Base-by-base conservation (phyloP, 495 filamentous ascomycete genomes). In the Cudoniella acicularis region DNA sequence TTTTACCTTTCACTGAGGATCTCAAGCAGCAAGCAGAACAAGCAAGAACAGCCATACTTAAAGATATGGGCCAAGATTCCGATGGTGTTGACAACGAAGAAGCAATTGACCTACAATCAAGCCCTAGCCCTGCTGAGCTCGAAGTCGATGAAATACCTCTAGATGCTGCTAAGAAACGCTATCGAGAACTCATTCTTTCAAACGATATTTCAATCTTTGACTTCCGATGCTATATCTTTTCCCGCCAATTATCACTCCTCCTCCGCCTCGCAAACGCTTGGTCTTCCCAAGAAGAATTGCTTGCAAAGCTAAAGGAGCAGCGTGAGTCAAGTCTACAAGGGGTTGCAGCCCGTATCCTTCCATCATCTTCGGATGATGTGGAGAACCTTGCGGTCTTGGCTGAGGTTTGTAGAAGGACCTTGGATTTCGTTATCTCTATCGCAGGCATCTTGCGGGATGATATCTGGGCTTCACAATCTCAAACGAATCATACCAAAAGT, bases 181-280 rank as follows among this genome's bases (percentile, higher is more conserved):
- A 97, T 68, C 85, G 95, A 42, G 92, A 96, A 55, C 82, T 96
- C 61, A 98, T 99, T 49, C 75, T 98, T 43, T 86, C 89, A n/a
- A 98, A 91, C 72, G 87, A 95, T 61, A 95, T 98, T 25, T 98
- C 94, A n/a, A 78, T 95, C 11, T 98, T 97, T 65, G 94, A 99
- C 69, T 98, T 99, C 71, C 83, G 88, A 58, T 92, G 87, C 61
- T 99, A 99, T 69, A 80, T 99, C 10, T 98, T 97, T 74, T 87
- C 90, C 21, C 82, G 94, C 23, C 94, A 99, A 67, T 80, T 96
- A 64, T 83, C 86, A 13, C 71, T 98, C 2, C 78, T 97, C 10
- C 81, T 96, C 21, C 86, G 94, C 30, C 81, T 96, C 10, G 91
- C 87, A 13, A 94, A 91, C 69, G 80, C 80, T 6, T 77, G 69